Percentiles rank a stretch among this genome's conserved stretches.
Evolutionary conservation across 225 moss, liverwort and hornwort species (phyloP).

Genomic region (Marchantia paleacea): DNA sequence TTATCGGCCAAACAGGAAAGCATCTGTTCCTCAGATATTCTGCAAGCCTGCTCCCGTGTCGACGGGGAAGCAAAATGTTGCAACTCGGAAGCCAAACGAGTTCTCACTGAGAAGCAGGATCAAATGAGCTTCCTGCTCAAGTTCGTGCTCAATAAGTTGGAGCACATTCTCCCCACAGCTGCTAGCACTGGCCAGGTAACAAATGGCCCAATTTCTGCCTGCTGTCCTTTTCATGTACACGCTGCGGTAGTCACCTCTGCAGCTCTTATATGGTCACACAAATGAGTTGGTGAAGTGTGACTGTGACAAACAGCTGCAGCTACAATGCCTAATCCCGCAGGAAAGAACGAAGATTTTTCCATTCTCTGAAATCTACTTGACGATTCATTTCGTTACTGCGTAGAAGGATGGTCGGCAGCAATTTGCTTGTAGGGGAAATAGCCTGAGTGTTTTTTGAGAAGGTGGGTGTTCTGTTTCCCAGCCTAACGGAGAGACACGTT

Average conservation of each 20-base stretch:
- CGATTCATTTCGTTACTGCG: too few relatives aligned
- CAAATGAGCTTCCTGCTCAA: slow-evolving; percentile 19
- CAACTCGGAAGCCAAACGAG: slow-evolving; percentile 20
- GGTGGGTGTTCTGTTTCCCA: too few relatives aligned
- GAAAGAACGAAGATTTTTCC: too few relatives aligned
- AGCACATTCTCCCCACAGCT: slow-evolving; percentile 25
- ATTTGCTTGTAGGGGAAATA: too few relatives aligned
- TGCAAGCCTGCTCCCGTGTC: slow-evolving; percentile 4
- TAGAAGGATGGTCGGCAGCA: too few relatives aligned
- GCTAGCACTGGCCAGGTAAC: slow-evolving; percentile 30
- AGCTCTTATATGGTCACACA: too few relatives aligned
- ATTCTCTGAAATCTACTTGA: too few relatives aligned
- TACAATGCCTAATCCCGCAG: too few relatives aligned
- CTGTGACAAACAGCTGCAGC: too few relatives aligned
- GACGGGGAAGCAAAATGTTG: slow-evolving; percentile 15
- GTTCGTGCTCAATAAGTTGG: slow-evolving; percentile 26
- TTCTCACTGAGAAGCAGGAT: slow-evolving; percentile 24
- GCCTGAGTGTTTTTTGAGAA: too few relatives aligned
- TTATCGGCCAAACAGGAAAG: slow-evolving; percentile 26
- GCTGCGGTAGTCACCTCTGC: too few relatives aligned
- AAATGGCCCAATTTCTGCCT: not conserved
- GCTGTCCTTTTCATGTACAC: not conserved
- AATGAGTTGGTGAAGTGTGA: too few relatives aligned
- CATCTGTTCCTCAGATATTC: slow-evolving; percentile 30
- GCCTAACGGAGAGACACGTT: not conserved